Base-by-base conservation (phyloP, 257 asterid species). In the Solanum arcanum region DNA sequence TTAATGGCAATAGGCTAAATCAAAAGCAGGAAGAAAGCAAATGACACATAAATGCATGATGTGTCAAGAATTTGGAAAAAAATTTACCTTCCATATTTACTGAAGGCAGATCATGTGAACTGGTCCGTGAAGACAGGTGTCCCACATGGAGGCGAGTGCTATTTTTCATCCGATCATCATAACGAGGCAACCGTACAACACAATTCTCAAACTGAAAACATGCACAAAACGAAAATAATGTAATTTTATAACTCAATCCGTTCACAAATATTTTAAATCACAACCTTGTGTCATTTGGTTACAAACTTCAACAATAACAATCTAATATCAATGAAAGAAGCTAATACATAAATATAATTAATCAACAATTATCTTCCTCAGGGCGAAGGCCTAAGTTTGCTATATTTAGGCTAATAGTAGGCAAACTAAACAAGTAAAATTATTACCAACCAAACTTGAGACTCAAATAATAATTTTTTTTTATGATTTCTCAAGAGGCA, bases 81-180 rank as follows among this genome's bases (percentile, higher is more conserved):
- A 33, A 37, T 35, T 82, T 94, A 96, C 99, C 99, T 94, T 86
- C 99, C 99, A 90, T 95, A 97, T 96, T 94, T 92, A 86, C 98
- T 88, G 89, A 97, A 97, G 12, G 94, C 95, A 97, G 86, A 91
- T 97, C 99, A 87, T 98, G 93, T 5, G 98, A 88, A 77, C 99
- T 96, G 72, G 99, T 97, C 88, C 99, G 91, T 10, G 99, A 97
- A 52, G 99, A 96, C 92, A 97, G 88, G 91, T 95, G 98, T 16
- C 99, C 99, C 80, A 97, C 99, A 88, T 97, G 96, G 83, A 97
- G 99, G 84, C 99, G 99, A 80, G 99, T 93, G 41, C 91, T 89
- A 47, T 89, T 89, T 64, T 96, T 93, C 85, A 93, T 88, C 21
- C 98, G 93, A 90, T 97, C 99, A 73, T 94, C 98, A 20, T 94